These are phyloP conservation scores for Elsinoe perseae DNA, from an alignment of 2,329 filamentous ascomycete genomes.

Conservation along the genomic window DNA sequence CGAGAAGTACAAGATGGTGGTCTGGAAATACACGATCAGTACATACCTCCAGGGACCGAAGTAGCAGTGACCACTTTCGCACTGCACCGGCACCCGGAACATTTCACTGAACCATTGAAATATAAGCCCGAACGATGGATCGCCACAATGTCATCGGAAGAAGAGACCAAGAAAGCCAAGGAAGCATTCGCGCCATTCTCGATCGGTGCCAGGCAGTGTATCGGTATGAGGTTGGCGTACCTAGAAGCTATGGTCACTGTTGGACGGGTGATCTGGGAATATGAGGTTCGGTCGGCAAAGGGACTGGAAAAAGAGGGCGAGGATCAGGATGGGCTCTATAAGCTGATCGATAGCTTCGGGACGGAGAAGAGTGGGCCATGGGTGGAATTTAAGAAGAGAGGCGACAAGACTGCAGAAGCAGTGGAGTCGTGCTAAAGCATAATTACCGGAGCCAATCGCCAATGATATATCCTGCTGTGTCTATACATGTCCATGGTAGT, in stretches of 20 bases:
- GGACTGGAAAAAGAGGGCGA: slow-evolving; percentile 44
- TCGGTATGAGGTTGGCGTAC: slow-evolving; percentile 48
- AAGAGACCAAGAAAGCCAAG: slow-evolving; percentile 31
- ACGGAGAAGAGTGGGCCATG: slow-evolving; percentile 64
- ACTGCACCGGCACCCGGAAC: neutral
- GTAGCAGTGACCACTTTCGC: slow-evolving; percentile 1
- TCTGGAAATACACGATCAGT: slow-evolving; percentile 17
- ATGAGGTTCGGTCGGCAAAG: slow-evolving; percentile 22
- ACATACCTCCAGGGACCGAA: neutral
- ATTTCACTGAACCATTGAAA: neutral
- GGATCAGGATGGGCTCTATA: slow-evolving; percentile 52
- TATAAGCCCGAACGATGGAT: slow-evolving; percentile 13
- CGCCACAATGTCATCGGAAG: slow-evolving; percentile 16
- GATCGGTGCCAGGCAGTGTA: slow-evolving; percentile 61
- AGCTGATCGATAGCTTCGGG: slow-evolving; percentile 65
- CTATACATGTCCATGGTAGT: neutral
- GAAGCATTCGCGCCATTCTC: slow-evolving; percentile 69
- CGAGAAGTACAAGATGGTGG: slow-evolving; percentile 17
- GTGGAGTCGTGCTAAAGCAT: too few species aligned
- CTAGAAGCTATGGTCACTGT: slow-evolving; percentile 24
- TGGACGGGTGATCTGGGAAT: slow-evolving; percentile 23
- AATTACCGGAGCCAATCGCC: too few species aligned
- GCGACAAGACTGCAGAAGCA: neutral
- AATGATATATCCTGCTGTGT: too few species aligned
- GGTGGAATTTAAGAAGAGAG: slow-evolving; percentile 43